A percentile compares a stretch with the other conserved stretches of the same genome.
Evolutionary conservation across 306 rosid genomes (phyloP).

Genomic region (Quercus dentata): DNA sequence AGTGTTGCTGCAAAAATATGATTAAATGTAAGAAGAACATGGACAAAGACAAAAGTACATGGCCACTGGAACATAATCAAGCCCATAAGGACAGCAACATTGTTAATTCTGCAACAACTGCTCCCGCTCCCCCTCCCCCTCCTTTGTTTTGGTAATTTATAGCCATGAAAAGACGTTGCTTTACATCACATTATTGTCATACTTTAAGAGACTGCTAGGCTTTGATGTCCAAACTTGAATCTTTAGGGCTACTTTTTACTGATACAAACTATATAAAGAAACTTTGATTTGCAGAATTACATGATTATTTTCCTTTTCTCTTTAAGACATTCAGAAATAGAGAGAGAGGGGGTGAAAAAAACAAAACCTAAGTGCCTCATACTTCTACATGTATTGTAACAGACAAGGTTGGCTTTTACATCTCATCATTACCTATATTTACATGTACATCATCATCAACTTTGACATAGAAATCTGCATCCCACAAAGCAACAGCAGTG

Average conservation of each 20-base stretch:
- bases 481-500: constrained; percentile 51
- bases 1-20: constrained; percentile 42
- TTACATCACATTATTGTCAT: not conserved
- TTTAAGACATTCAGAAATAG: not conserved
- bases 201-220: not conserved
- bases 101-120: not conserved
- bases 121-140: too few species aligned
- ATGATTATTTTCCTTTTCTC: not conserved
- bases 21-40: not conserved
- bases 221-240: not conserved
- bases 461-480: constrained; percentile 56
- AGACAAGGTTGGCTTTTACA: not conserved
- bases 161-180: not conserved
- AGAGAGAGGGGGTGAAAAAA: not conserved
- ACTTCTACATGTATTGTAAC: not conserved
- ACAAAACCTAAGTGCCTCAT: not conserved
- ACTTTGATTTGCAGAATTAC: not conserved
- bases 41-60: not conserved
- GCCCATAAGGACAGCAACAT: not conserved
- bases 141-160: not conserved
- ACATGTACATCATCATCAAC: constrained; percentile 67
- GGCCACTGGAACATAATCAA: not conserved
- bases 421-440: constrained; percentile 39
- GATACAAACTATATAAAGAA: not conserved
- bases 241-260: not conserved